Percentiles rank a stretch among this genome's conserved stretches.
Evolutionary conservation across 352 stramenopile genomes (phyloP).

Genomic region (Globisporangium mamillatum): DNA sequence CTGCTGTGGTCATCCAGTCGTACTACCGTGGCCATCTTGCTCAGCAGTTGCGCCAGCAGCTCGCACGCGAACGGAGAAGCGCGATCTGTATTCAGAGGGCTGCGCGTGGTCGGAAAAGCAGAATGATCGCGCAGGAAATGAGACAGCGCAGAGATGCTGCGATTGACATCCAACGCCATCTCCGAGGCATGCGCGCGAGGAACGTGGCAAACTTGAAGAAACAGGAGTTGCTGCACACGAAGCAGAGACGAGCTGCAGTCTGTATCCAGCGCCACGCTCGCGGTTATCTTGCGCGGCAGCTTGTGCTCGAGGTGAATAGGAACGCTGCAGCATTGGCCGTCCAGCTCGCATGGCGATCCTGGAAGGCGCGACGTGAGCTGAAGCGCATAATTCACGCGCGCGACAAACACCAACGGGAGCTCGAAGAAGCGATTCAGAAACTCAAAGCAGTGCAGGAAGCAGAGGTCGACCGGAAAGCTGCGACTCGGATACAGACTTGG

Average conservation of each 20-base stretch:
- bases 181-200: constrained; percentile 26
- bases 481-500: constrained; percentile 30
- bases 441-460: constrained; percentile 19
- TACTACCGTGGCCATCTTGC: constrained; percentile 29
- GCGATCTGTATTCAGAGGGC: constrained; percentile 41
- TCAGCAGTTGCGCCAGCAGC: constrained; percentile 10
- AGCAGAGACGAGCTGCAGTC: constrained; percentile 23
- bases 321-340: constrained; percentile 22
- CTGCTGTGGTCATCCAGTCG: constrained; percentile 33
- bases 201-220: constrained; percentile 12
- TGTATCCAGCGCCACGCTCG: constrained; percentile 40
- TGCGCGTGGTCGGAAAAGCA: constrained; percentile 23
- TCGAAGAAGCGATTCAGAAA: constrained; percentile 13
- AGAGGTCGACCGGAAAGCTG: constrained; percentile 23
- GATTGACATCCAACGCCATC: constrained; percentile 34
- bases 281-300: constrained; percentile 25
- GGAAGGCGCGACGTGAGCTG: constrained; percentile 21
- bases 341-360: constrained; percentile 35
- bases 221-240: constrained; percentile 18
- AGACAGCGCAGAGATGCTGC: constrained; percentile 22
- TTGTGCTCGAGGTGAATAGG: constrained; percentile 16
- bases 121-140: constrained; percentile 11
- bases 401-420: constrained; percentile 9
- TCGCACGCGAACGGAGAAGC: constrained; percentile 20
- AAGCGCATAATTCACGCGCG: constrained; percentile 12